Conservation (phyloP, 2,329 filamentous ascomycete species). For the Aureobasidium sp. region DNA sequence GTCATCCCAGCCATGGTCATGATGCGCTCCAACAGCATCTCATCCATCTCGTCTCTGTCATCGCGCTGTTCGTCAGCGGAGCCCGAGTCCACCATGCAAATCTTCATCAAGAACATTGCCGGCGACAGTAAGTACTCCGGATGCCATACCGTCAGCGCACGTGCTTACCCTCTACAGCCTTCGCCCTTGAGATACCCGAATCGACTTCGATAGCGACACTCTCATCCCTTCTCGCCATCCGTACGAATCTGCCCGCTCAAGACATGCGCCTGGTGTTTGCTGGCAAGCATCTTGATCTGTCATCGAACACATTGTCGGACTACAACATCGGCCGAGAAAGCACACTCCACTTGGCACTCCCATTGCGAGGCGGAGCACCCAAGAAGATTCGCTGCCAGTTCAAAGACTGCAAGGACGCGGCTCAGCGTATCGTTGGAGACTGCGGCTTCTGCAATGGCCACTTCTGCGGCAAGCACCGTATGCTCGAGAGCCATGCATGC, state of each 20-base stretch:
- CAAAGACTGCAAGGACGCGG: conserved; percentile 80
- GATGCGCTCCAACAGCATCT: conserved; percentile 39
- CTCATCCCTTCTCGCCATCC: conserved; percentile 50
- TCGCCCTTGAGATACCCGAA: conserved; percentile 49
- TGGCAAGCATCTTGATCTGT: conserved; percentile 47
- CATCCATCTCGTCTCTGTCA: conserved; percentile 26
- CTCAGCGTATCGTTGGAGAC: conserved; percentile 91
- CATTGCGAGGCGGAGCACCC: conserved; percentile 53
- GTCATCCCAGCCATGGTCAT: conserved; percentile 21
- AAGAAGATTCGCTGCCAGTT: conserved; percentile 81
- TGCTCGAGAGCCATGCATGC: conserved; percentile 93
- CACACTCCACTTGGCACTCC: conserved; percentile 49
- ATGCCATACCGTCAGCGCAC: conserved; percentile 16
- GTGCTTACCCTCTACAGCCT: conserved; percentile 37
- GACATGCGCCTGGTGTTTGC: conserved; percentile 52
- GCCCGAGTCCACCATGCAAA: conserved; percentile 49
- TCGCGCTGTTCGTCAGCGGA: conserved; percentile 35
- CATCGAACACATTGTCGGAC: conserved; percentile 38
- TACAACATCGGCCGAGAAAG: conserved; percentile 44
- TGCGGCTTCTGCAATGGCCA: conserved; percentile 91
- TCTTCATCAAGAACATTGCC: conserved; percentile 54
- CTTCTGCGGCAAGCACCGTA: conserved; percentile 89
- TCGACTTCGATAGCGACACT: conserved; percentile 50
- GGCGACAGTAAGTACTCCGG: conserved; percentile 47
- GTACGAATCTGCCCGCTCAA: conserved; percentile 46